Evolutionary conservation across 1,139 yeast species (phyloP).

Genomic region (Eremothecium cymbalariae): DNA sequence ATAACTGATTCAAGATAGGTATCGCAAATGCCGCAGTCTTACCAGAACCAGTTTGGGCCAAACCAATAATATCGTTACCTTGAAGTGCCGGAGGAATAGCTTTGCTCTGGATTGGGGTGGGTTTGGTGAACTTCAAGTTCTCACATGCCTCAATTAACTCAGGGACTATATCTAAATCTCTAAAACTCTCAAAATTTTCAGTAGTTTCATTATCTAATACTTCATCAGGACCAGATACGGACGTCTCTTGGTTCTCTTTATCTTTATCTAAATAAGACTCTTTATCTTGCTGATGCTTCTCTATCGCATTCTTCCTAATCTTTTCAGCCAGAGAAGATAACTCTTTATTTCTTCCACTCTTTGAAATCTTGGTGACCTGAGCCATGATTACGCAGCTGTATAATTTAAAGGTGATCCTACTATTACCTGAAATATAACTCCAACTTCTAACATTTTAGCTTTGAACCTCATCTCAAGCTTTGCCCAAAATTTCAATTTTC

Average conservation of each 20-base stretch:
- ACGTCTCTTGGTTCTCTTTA: slow-evolving; percentile 4
- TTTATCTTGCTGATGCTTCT: slow-evolving; percentile 21
- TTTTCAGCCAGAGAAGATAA: slow-evolving; percentile 35
- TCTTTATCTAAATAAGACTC: slow-evolving; percentile 10
- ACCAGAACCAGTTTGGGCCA: slow-evolving; percentile 81
- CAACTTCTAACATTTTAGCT: too few species aligned
- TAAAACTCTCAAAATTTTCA: slow-evolving; percentile 33
- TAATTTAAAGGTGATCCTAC: too few species aligned
- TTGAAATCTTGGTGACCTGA: slow-evolving; percentile 17
- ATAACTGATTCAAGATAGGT: slow-evolving; percentile 82
- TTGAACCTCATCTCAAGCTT: slow-evolving; percentile 4
- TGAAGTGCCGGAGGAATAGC: slow-evolving; percentile 86
- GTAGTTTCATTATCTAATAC: slow-evolving; percentile 19
- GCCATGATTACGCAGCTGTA: too few species aligned
- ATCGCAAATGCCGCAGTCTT: slow-evolving; percentile 83
- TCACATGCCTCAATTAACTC: slow-evolving; percentile 77
- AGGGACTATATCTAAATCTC: slow-evolving; percentile 58
- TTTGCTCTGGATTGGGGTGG: slow-evolving; percentile 88
- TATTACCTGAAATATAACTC: too few species aligned
- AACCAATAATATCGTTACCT: slow-evolving; percentile 75
- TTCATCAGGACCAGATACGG: slow-evolving; percentile 6
- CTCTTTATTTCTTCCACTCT: slow-evolving; percentile 23
- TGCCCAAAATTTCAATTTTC: not conserved
- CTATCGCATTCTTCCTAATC: slow-evolving; percentile 47
- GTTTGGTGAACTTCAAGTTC: slow-evolving; percentile 52